phyloP scores from a whole-genome alignment of 1,284 basidiomycete genomes.

The Cryptococcus sp. region DNA sequence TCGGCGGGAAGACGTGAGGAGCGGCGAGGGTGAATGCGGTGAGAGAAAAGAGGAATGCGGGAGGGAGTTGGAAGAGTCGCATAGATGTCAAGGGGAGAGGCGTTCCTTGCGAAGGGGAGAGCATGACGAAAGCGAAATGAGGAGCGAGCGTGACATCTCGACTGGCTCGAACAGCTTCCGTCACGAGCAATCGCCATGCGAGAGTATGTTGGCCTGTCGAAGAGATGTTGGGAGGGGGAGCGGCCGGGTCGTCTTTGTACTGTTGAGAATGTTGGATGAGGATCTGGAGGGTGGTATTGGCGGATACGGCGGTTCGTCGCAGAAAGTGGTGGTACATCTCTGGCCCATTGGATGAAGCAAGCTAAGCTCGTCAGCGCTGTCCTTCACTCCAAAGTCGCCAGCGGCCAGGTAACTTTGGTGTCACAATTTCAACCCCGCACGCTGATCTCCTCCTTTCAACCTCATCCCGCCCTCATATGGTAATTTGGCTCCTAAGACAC shows the following conservation, averaged over 20 bases:
- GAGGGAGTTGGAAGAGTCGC: conserved; percentile 38
- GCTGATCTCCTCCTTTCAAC: too few relatives aligned
- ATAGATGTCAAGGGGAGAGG: conserved; percentile 42
- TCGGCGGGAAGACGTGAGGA: conserved; percentile 36
- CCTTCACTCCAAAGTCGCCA: too few relatives aligned
- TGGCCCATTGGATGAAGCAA: conserved; percentile 87
- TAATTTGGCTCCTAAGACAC: too few relatives aligned
- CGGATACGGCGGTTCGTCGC: conserved; percentile 77
- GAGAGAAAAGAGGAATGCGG: conserved; percentile 38
- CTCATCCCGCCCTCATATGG: too few relatives aligned
- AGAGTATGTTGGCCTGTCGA: conserved; percentile 32
- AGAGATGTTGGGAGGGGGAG: conserved; percentile 37
- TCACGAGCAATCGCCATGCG: conserved; percentile 43
- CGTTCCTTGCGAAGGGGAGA: conserved; percentile 38
- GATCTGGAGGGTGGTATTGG: conserved; percentile 43
- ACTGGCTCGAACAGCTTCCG: conserved; percentile 41
- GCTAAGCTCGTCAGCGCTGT: conserved; percentile 50
- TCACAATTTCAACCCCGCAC: neutral
- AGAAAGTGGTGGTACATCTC: conserved; percentile 95
- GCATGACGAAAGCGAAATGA: conserved; percentile 44
- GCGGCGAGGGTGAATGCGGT: conserved; percentile 41
- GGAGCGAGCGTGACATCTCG: conserved; percentile 44
- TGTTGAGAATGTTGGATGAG: conserved; percentile 39
- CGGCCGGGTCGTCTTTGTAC: conserved; percentile 40
- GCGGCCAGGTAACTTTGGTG: too few relatives aligned